Evolutionary conservation across 2,329 filamentous ascomycete genomes (phyloP), one percentile per base, ranked within the genome.

Genomic region (Cyclaneusma minus): DNA sequence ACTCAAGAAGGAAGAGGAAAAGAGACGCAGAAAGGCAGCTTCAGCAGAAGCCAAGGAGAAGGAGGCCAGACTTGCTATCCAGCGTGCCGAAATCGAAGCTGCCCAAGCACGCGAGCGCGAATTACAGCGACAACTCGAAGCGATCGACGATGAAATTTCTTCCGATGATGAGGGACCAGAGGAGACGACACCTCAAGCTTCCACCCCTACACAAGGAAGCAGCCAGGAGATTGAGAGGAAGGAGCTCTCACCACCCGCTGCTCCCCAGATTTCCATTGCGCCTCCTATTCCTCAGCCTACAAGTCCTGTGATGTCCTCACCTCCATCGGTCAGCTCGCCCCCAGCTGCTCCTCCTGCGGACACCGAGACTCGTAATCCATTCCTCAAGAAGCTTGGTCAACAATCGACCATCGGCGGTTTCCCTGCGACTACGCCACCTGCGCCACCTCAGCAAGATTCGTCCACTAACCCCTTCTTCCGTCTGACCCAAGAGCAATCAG

Each of bases 391-490:
- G 57, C 73, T 91, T 62, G 74, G 72, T 25, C 77, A 85, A 48
- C 70, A 38, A 50, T 20, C 36, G 47, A 11, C 49, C 49, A 36
- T 47, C 32, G 24, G 27, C 24, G 22, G 41, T 51, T 9, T 43
- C 55, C 16, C 45, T 56, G 35, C 53, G 54, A 34, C 60, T 13
- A 45, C 59, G 24, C 47, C 54, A 10, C 47, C 58, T 40, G 16
- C 16, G 24, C 29, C 14, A 13, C 28, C 26, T 29, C 58, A 42
- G 38, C 53, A 66, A 17, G 64, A 74, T 24, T 63, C 68, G 13
- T 85, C 81, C n/a, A 95, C 82, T 7, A 98, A 98, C 47, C 89
- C 89, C 4, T 98, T 95, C 71, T 81, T 92, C 50, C 79, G 84
- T 30, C 70, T 92, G 47, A 71, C 78, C 4, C 69, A 78, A 40